Evolutionary conservation across 2,329 filamentous ascomycete genomes (phyloP).

Genomic region (Lachnellula cervina): DNA sequence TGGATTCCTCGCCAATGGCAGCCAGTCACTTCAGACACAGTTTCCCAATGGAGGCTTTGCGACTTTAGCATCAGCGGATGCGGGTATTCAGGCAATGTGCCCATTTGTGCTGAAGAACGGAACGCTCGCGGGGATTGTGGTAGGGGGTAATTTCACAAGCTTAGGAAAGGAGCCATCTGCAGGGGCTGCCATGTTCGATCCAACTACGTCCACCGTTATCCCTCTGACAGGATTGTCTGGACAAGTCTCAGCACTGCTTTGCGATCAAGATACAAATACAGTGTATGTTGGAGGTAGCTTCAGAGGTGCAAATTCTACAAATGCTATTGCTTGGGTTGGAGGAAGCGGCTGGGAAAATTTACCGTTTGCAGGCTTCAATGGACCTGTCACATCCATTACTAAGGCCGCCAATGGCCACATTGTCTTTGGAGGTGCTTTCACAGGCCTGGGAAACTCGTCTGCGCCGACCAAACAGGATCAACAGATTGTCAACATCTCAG

Average conservation of each 20-base stretch:
- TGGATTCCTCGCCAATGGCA: conserved; percentile 66
- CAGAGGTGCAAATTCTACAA: conserved; percentile 72
- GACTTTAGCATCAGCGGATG: conserved; percentile 71
- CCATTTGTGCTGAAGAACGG: conserved; percentile 64
- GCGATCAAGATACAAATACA: conserved; percentile 69
- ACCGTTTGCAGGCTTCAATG: conserved; percentile 92
- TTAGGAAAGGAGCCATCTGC: conserved; percentile 70
- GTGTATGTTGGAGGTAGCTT: conserved; percentile 92
- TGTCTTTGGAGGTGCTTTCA: conserved; percentile 87
- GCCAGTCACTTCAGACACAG: conserved; percentile 71
- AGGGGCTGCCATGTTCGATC: conserved; percentile 77
- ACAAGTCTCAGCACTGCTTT: conserved; percentile 75
- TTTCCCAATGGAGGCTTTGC: conserved; percentile 83
- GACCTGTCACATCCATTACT: conserved; percentile 79
- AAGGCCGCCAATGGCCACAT: conserved; percentile 78
- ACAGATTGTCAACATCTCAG: conserved; percentile 78
- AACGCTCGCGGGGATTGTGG: conserved; percentile 65
- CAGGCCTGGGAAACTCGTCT: conserved; percentile 77
- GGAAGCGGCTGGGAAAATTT: conserved; percentile 70
- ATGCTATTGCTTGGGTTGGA: conserved; percentile 78
- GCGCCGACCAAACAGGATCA: conserved; percentile 61
- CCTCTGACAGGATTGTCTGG: conserved; percentile 78
- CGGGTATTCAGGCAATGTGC: conserved; percentile 85
- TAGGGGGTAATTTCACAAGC: conserved; percentile 95
- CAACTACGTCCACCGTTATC: conserved; percentile 62